Percentiles rank a stretch among this genome's conserved stretches.
phyloP scores from a whole-genome alignment of 164 flowering plant genomes.

The Echeveria elegans region DNA sequence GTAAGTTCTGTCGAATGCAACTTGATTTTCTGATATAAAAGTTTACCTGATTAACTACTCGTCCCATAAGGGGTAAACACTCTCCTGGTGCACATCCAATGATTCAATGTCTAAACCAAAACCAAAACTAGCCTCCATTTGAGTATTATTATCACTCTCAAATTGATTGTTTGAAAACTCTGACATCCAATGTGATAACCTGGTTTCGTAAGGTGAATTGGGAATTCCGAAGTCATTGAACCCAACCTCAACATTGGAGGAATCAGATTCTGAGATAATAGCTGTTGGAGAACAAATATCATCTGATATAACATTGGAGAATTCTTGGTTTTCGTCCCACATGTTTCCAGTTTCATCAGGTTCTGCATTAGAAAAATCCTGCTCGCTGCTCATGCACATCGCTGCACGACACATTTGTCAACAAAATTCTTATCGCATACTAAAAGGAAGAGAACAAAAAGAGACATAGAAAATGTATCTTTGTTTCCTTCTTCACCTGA shows the following conservation, averaged over 20 bases:
- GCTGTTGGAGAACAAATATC: constrained; percentile 7
- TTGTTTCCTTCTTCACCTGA: constrained; percentile 24
- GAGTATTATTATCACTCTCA: neutral
- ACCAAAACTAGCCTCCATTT: constrained; percentile 2
- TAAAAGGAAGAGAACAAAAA: neutral
- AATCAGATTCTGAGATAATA: constrained; percentile 3
- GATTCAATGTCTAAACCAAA: constrained; percentile 10
- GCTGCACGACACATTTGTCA: neutral
- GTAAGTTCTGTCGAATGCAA: too few relatives aligned
- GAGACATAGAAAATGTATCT: neutral
- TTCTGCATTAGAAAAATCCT: neutral
- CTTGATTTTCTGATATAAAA: too few relatives aligned
- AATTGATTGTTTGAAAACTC: constrained; percentile 18
- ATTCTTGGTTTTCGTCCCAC: constrained; percentile 5
- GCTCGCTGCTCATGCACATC: neutral
- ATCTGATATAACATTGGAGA: neutral
- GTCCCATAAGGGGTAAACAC: constrained; percentile 3
- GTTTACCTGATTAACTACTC: too few relatives aligned
- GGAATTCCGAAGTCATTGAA: constrained; percentile 16
- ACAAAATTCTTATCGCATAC: neutral
- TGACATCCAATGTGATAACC: constrained; percentile 29
- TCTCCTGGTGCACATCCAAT: neutral
- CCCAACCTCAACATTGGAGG: constrained; percentile 11
- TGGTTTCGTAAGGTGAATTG: constrained; percentile 35
- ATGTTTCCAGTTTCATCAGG: neutral